A percentile compares a stretch with the other conserved stretches of the same genome.
Conservation (phyloP, 2,329 filamentous ascomycete species). For the Amauroascus niger region DNA sequence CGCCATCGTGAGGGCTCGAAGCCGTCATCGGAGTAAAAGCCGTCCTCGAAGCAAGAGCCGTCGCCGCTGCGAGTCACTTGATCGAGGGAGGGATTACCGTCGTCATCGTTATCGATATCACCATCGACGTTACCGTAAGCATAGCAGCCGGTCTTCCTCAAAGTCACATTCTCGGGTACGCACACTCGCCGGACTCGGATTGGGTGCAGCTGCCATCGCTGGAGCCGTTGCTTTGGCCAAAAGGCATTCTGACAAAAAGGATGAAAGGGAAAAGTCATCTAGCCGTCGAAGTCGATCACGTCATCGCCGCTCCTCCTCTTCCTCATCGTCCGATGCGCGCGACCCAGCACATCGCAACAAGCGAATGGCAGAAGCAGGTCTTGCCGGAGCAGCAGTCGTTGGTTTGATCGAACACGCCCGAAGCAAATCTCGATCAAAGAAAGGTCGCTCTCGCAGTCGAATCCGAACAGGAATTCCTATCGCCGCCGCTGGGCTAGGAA, state of each 20-base stretch:
- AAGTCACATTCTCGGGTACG: conserved; percentile 42
- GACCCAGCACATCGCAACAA: conserved; percentile 45
- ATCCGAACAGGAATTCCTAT: conserved; percentile 50
- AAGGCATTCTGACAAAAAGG: conserved; percentile 44
- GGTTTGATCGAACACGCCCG: conserved; percentile 50
- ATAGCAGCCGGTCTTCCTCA: conserved; percentile 31
- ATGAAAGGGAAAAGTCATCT: conserved; percentile 30
- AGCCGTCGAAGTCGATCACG: conserved; percentile 42
- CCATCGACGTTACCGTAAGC: conserved; percentile 10
- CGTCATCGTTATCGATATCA: conserved; percentile 27
- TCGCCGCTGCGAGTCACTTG: conserved; percentile 34
- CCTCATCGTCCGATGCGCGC: conserved; percentile 28
- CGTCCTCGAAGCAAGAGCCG: conserved; percentile 27
- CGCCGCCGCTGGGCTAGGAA: conserved; percentile 51
- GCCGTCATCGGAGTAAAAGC: conserved; percentile 38
- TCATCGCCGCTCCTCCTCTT: conserved; percentile 27
- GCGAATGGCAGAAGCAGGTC: conserved; percentile 51
- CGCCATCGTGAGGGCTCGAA: conserved; percentile 44
- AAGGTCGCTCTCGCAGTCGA: conserved; percentile 45
- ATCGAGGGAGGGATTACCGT: conserved; percentile 32
- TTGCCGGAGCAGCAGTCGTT: conserved; percentile 53
- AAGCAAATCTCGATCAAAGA: conserved; percentile 48
- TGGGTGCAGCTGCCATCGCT: conserved; percentile 51
- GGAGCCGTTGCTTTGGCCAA: conserved; percentile 50
- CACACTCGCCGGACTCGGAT: conserved; percentile 44